Evolutionary conservation across 1,284 basidiomycete species (phyloP).

Genomic region (Cryptococcus floricola): DNA sequence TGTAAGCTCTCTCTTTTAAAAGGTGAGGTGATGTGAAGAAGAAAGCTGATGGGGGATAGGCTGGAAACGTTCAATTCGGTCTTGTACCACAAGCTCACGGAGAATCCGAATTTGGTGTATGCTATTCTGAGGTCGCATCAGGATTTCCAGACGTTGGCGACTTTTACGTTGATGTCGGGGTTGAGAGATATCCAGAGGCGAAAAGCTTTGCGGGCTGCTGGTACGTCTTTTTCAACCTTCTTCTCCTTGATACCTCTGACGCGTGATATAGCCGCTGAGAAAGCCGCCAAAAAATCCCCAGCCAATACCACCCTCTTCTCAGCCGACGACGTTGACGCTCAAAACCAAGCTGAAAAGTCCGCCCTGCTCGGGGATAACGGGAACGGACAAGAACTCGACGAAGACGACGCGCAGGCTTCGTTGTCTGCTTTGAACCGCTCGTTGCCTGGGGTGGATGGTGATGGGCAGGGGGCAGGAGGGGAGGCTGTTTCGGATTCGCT

Average conservation of each 20-base stretch:
- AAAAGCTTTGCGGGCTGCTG: slow-evolving; percentile 62
- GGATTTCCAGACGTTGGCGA: slow-evolving; percentile 78
- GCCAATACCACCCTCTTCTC: slow-evolving; percentile 8
- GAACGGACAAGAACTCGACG: slow-evolving; percentile 26
- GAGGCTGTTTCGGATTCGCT: no score
- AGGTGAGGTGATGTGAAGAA: slow-evolving; percentile 1
- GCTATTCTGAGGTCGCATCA: slow-evolving; percentile 76
- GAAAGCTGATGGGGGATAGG: slow-evolving; percentile 10
- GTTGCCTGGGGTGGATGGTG: not conserved
- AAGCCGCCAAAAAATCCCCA: slow-evolving; percentile 6
- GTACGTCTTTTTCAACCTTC: slow-evolving; percentile 15
- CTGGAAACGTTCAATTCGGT: slow-evolving; percentile 86
- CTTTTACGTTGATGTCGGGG: slow-evolving; percentile 76
- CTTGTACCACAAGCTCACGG: slow-evolving; percentile 60
- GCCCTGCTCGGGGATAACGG: slow-evolving; percentile 26
- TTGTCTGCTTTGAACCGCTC: not conserved
- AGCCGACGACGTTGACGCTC: slow-evolving; percentile 41
- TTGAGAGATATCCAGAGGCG: slow-evolving; percentile 76
- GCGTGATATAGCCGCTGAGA: slow-evolving; percentile 9
- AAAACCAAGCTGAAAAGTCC: slow-evolving; percentile 46
- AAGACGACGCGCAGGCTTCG: slow-evolving; percentile 14
- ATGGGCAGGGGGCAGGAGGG: no score
- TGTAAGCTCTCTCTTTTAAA: slow-evolving; percentile 52
- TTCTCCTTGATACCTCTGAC: not conserved
- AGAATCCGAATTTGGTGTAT: slow-evolving; percentile 85